Evolutionary conservation across 192 early-diverging fungal genomes (phyloP).

Genomic region (Umbelopsis sp.): DNA sequence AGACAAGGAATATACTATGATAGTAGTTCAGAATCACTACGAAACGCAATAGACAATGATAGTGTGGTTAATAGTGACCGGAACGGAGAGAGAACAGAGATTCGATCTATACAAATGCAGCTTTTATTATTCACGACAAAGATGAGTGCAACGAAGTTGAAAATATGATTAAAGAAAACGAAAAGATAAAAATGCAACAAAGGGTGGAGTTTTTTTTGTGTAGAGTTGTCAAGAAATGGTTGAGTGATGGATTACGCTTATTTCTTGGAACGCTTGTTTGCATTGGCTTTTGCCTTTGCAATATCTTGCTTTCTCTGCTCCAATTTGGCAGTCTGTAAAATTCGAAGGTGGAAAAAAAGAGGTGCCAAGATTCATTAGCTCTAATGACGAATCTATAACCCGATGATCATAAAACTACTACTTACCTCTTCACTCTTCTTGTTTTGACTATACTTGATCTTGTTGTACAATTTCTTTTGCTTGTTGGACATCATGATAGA

Average conservation of each 20-base stretch:
- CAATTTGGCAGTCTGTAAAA: conserved; percentile 22
- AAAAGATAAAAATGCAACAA: neutral
- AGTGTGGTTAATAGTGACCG: neutral
- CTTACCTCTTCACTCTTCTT: conserved; percentile 67
- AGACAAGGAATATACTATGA: conserved; percentile 86
- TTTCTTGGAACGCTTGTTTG: conserved; percentile 22
- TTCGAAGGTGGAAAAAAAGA: too few relatives aligned
- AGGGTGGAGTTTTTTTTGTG: neutral
- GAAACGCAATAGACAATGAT: neutral
- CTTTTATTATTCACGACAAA: conserved; percentile 21
- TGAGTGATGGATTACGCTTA: neutral
- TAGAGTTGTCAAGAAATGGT: neutral
- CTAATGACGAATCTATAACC: neutral
- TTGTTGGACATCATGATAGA: conserved; percentile 90
- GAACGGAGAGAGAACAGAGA: neutral
- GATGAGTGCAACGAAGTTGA: neutral
- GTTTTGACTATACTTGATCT: conserved; percentile 76
- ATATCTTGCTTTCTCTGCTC: conserved; percentile 33
- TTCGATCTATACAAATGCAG: conserved; percentile 12
- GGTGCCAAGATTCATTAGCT: neutral
- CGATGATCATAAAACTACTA: neutral
- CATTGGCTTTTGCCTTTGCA: conserved; percentile 1
- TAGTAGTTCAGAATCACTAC: conserved; percentile 74
- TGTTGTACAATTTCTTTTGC: conserved; percentile 75
- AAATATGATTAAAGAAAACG: conserved; percentile 10